Evolutionary conservation across 306 rosid species (phyloP), one percentile per base, ranked within the genome.

Genomic region (Ziziphus jujuba): DNA sequence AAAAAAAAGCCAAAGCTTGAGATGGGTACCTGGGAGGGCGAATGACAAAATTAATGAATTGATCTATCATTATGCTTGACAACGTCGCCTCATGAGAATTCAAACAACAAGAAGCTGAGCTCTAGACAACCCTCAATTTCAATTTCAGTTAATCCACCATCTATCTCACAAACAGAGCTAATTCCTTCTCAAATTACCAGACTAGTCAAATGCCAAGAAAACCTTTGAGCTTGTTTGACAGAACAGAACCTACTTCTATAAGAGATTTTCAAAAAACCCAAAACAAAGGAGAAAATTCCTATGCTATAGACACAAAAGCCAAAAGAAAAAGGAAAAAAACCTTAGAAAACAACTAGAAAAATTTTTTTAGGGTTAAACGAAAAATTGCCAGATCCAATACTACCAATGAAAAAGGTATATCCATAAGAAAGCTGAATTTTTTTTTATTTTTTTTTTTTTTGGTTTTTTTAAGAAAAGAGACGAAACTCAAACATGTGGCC

Each of bases 21-120:
- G 48, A 58, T 5, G 58, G 66, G 58, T 78, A 93, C 99, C 99
- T 93, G 66, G 99, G 99, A 67, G 99, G 99, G 54, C 99, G 97
- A 90, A 93, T 88, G 31, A 93, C 84, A 56, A 88, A 93, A 77
- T 88, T 90, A 79, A 93, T 84, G 81, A 93, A 93, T 75, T 93
- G 99, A 24, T 93, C 96, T 53, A 93, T 93, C 99, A 93, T 93
- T 69, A 83, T 76, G 79, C 77, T 75, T 74, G 64, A 23, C 61
- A 67, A 85, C 74, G 75, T 85, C 79, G 71, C 92, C 80, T 80
- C 84, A 80, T 72, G 59, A 72, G 73, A 81, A 33, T 31, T 56
- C 47, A 61, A 44, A 70, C 70, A 61, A 47, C 67, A 36, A 74
- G n/a, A 53, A 65, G 75, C 66, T 71, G 77, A 72, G 79, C 65